Evolutionary conservation across 306 rosid species (phyloP), one percentile per base, ranked within the genome.

Genomic region (Carpinus viminea): DNA sequence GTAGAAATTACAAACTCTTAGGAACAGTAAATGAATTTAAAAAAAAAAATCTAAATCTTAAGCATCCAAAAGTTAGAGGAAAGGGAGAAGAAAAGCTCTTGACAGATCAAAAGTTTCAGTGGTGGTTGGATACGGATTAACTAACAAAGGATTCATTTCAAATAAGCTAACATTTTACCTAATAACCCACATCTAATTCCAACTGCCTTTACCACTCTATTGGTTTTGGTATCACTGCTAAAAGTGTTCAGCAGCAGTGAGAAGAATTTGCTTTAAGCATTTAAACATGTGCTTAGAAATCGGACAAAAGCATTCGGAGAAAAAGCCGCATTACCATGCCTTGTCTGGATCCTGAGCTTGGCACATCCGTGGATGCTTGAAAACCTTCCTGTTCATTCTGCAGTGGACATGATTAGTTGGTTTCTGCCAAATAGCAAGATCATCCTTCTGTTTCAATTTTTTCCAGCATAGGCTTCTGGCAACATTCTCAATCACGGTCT

Each of bases 351-450:
- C 85, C 83, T 85, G 90, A 55, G 83, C 80, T 56, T 74, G 80
- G 77, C 99, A 96, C 57, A 93, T 86, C 36, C 77, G 78, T 61
- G 93, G 92, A n/a, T 78, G 73, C 88, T 86, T 93, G 91, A 92
- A 87, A 69, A 92, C 81, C 82, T 81, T 92, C 24, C 89, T 47
- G 66, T 71, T 91, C 74, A 77, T 71, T 68, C 79, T 80, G 81
- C 99, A 96, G 78, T 96, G 97, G 7, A 80, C 34, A 72, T 96
- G 99, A 77, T 96, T 93, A 8, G 96, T 85, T 4, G 98, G 94
- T 73, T 96, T 96, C 83, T 89, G 94, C 99, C 99, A 96, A 77
- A 96, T 85, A 6, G 99, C 98, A 82, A 96, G 79, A n/a, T 96
- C 98, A 52, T 68, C 80, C 72, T 78, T 90, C 70, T 96, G 93